phyloP scores from a whole-genome alignment of 768 basidiomycete species.

The Pleurotus platypus region DNA sequence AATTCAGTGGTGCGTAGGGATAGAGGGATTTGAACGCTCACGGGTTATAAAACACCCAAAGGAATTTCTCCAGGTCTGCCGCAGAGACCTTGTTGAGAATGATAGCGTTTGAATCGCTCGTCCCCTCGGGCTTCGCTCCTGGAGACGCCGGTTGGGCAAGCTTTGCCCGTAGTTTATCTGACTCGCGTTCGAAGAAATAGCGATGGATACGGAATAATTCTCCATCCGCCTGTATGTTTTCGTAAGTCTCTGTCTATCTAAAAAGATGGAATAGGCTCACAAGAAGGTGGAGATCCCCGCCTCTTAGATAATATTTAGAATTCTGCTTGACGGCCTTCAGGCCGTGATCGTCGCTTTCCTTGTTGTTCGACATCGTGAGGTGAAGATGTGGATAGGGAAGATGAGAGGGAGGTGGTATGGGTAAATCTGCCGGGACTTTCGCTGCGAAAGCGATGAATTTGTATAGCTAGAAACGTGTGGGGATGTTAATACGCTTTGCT shows the following conservation, averaged over 20 bases:
- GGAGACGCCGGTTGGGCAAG: conserved; percentile 26
- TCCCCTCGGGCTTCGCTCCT: conserved; percentile 29
- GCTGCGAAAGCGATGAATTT: too few species aligned
- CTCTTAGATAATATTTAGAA: conserved; percentile 45
- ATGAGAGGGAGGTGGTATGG: too few species aligned
- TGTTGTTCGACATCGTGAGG: too few species aligned
- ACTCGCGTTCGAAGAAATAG: conserved; percentile 64
- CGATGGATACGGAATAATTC: conserved; percentile 54
- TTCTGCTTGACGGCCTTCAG: conserved; percentile 13
- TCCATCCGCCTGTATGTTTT: conserved; percentile 45
- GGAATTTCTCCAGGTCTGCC: conserved; percentile 39
- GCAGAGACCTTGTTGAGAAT: conserved; percentile 29
- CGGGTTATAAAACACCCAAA: conserved; percentile 60
- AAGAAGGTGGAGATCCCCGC: conserved; percentile 51
- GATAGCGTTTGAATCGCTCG: conserved; percentile 37
- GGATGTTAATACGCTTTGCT: too few species aligned
- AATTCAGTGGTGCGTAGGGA: neutral
- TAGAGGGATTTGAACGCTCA: conserved; percentile 18
- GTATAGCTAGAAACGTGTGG: too few species aligned
- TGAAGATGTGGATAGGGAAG: too few species aligned
- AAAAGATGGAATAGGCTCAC: conserved; percentile 27
- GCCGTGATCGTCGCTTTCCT: too few species aligned
- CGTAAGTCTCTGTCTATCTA: neutral
- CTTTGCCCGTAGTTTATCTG: conserved; percentile 38
- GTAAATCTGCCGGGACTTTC: too few species aligned